These are phyloP conservation scores for Trypanosoma caninum DNA, from an alignment of 208 protist species.

Conservation along the genomic window DNA sequence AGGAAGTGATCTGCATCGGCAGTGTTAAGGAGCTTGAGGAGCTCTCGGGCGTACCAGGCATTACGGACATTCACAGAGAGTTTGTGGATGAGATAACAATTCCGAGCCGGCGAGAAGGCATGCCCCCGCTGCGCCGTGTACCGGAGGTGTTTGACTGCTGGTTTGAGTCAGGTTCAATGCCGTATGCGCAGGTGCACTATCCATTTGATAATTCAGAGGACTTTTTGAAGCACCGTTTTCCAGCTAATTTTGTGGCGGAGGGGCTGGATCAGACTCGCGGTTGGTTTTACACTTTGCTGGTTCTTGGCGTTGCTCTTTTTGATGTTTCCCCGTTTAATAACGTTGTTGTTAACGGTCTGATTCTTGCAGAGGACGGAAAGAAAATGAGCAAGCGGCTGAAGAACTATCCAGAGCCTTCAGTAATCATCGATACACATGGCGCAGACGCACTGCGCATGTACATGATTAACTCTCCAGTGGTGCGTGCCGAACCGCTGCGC, in stretches of 20 bases:
- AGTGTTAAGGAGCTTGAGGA: slow-evolving; percentile 97
- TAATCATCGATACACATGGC: slow-evolving; percentile 95
- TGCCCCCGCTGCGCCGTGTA: slow-evolving; percentile 88
- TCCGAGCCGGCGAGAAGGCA: slow-evolving; percentile 91
- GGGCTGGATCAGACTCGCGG: slow-evolving; percentile 98
- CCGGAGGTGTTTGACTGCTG: slow-evolving; percentile 99
- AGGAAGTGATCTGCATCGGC: slow-evolving; percentile 95
- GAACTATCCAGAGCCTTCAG: slow-evolving; percentile 99
- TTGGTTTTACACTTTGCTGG: slow-evolving; percentile 99
- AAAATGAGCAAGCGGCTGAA: slow-evolving; percentile 99
- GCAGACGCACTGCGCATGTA: slow-evolving; percentile 99
- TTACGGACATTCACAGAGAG: slow-evolving; percentile 97
- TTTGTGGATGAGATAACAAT: slow-evolving; percentile 98
- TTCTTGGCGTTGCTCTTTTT: slow-evolving; percentile 98
- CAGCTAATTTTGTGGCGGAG: slow-evolving; percentile 99
- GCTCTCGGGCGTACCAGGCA: slow-evolving; percentile 84
- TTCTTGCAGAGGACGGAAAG: slow-evolving; percentile 97
- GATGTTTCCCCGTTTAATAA: slow-evolving; percentile 98
- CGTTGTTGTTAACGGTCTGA: slow-evolving; percentile 99
- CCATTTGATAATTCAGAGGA: slow-evolving; percentile 99
- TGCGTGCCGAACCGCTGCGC: slow-evolving; percentile 95
- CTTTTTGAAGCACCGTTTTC: slow-evolving; percentile 91
- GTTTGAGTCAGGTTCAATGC: slow-evolving; percentile 99
- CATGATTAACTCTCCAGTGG: slow-evolving; percentile 99
- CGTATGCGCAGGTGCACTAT: slow-evolving; percentile 99